Conservation (phyloP, 768 basidiomycete genomes). For the Naematelia encephala region DNA sequence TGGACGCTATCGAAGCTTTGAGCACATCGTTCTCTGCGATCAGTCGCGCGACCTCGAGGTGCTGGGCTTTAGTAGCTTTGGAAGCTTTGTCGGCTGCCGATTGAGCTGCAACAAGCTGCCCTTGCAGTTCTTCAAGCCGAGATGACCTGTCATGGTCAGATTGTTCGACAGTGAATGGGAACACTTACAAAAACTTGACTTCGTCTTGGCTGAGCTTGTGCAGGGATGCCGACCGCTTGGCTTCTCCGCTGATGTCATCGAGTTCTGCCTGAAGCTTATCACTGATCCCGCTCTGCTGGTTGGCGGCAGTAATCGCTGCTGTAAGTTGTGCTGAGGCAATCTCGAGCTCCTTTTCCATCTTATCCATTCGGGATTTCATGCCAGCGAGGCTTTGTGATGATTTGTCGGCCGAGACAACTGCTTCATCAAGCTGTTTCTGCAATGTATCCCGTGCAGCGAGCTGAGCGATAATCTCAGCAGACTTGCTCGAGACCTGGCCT, state of each 20-base stretch:
- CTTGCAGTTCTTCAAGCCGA: background rate
- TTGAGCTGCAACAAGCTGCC: background rate
- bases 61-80: background rate
- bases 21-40: constrained; percentile 10
- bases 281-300: background rate
- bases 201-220: background rate
- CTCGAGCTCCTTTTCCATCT: background rate
- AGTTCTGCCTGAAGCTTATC: constrained; percentile 4
- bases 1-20: constrained; percentile 2
- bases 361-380: background rate
- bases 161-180: background rate
- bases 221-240: background rate
- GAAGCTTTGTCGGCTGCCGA: background rate
- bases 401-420: background rate
- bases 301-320: background rate
- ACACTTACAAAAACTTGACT: background rate
- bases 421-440: background rate
- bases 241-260: background rate
- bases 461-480: background rate
- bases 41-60: background rate
- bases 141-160: constrained; percentile 1
- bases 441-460: background rate
- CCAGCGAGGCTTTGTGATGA: background rate
- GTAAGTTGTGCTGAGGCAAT: background rate
- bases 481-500: background rate